These are phyloP conservation scores for Zasmidium citrigriseum DNA, from an alignment of 2,329 filamentous ascomycete species.

Conservation along the genomic window DNA sequence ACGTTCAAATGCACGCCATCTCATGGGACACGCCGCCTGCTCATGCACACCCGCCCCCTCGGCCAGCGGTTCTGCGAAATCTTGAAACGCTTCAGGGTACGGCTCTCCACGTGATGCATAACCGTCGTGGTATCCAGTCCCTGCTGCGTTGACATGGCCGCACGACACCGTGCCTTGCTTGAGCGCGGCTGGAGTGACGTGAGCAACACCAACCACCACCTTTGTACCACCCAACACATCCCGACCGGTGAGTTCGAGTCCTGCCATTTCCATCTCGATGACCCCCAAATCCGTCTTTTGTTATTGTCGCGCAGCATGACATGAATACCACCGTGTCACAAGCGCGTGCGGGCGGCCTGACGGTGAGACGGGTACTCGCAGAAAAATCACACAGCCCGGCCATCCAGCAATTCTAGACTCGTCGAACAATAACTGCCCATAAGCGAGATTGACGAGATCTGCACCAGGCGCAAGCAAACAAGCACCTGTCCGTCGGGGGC, in stretches of 20 bases:
- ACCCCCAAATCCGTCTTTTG: background rate
- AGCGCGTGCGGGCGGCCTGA: background rate
- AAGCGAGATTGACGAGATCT: too few species aligned
- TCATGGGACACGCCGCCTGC: background rate
- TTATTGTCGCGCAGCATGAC: background rate
- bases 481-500: background rate
- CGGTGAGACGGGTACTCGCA: conserved; percentile 4
- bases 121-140: too few species aligned
- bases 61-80: background rate
- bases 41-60: background rate
- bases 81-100: background rate
- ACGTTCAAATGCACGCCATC: background rate
- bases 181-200: background rate
- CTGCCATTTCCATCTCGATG: too few species aligned
- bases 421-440: background rate
- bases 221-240: background rate
- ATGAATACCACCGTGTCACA: background rate
- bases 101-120: background rate
- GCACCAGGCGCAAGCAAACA: background rate
- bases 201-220: background rate
- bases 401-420: background rate
- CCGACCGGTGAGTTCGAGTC: background rate
- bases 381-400: background rate
- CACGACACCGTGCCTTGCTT: background rate
- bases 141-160: background rate